Base-by-base conservation (phyloP, 768 basidiomycete species). In the Russula lepida region DNA sequence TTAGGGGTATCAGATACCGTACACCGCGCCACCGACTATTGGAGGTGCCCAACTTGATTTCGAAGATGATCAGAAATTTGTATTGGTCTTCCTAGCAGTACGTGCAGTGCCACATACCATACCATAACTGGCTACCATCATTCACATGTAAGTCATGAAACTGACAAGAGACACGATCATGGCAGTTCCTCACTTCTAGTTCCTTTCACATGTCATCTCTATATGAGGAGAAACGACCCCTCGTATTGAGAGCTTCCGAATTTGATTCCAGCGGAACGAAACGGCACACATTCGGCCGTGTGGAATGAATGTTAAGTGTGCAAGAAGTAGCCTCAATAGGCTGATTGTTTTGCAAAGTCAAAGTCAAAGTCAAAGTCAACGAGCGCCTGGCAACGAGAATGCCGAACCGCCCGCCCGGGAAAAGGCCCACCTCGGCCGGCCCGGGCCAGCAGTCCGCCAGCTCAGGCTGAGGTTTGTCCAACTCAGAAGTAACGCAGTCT, bases 221-320 rank as follows among this genome's bases (percentile, higher is more conserved):
- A 50, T 58, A 58, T n/a, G n/a, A n/a, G n/a, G 58, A 30, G 58
- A 39, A 21, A 60, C 65, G 55, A n/a, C 4, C 59, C 65, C 12
- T 55, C 55, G 46, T 60, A 66, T 44, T 56, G 58, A 21, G 7
- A 66, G 23, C 19, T 50, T 46, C 63, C 59, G 56, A 4, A 47
- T 56, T 13, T 66, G 65, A 27, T 59, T 43, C n/a, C 48, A 51
- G 17, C 53, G 35, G n/a, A 61, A 56, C 5, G 63, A 61, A 23
- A 64, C 30, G 11, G 58, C 30, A 39, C 63, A 64, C 65, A 61
- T 66, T 25, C 59, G 50, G 27, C 59, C 56, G 9, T n/a, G 49
- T 2, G 65, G 59, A n/a, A 64, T 37, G 59, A n/a, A 64, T 37
- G 4, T 61, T 30, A 0, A 66, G 58, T 25, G 41, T 25, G 35